Evolutionary conservation across 2,329 filamentous ascomycete species (phyloP), one percentile per base, ranked within the genome.

Genomic region (Apiospora koreana): DNA sequence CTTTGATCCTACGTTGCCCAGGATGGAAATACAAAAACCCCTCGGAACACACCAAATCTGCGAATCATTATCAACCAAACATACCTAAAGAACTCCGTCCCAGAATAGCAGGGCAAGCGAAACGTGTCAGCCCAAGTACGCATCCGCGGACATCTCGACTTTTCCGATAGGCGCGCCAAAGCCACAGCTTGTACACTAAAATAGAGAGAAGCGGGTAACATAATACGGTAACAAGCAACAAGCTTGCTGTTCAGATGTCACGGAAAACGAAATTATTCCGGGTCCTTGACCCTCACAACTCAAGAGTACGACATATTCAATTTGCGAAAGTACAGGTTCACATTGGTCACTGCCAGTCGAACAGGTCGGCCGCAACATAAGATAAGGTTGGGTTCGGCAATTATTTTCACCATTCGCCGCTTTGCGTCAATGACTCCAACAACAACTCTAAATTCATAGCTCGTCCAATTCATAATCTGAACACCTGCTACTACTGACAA

Each of bases 61-160:
- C 50, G 50, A 35, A 7, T 58, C 7, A 31, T 3, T 3, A 9
- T 35, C 28, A 5, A 2, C 16, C 28, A 14, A 35, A 21, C 6
- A 58, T 10, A 18, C 7, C 23, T 2, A 21, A 28, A 21, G 18
- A 3, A 8, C 25, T 14, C 25, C 25, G 48, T 21, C 48, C 28
- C 1, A 50, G 23, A 25, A 25, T 25, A 16, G 12, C 12, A 14
- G 4, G 12, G 28, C 48, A 14, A 50, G 23, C 12, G 48, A 50
- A 25, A 16, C 41, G 14, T 43, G 14, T 3, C 14, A 16, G 14
- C 12, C 2, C 41, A 16, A 12, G 50, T 21, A 21, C 28, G 2
- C 28, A n/a, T 31, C 54, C 18, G 8, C 64, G 64, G 64, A 66
- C 64, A 66, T 66, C 64, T 66, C 38, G 12, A 66, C 38, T 43